phyloP scores from a whole-genome alignment of 2,329 filamentous ascomycete species.

The Aspergillus pseudoviridinutans region DNA sequence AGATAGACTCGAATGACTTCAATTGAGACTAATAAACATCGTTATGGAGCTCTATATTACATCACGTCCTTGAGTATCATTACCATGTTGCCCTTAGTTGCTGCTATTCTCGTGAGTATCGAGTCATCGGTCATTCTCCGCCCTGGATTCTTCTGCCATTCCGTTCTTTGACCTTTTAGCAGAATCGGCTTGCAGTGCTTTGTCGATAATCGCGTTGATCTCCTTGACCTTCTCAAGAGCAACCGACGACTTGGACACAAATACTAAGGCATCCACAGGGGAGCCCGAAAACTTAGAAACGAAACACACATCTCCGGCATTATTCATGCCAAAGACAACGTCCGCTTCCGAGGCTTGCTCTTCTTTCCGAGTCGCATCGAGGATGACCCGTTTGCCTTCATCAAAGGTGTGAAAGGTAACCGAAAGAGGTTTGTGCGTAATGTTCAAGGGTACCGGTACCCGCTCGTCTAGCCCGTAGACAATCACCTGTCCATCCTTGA shows the following conservation, averaged over 20 bases:
- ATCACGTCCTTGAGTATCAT: neutral
- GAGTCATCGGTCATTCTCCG: slow-evolving; percentile 74
- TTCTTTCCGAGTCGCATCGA: slow-evolving; percentile 47
- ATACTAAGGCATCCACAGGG: slow-evolving; percentile 71
- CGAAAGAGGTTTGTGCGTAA: slow-evolving; percentile 89
- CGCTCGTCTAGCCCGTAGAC: slow-evolving; percentile 81
- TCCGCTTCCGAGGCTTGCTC: slow-evolving; percentile 61
- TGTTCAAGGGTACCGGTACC: slow-evolving; percentile 83
- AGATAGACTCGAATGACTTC: neutral
- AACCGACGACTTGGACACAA: slow-evolving; percentile 71
- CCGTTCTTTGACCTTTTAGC: slow-evolving; percentile 61
- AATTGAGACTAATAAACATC: neutral
- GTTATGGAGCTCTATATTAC: slow-evolving; percentile 1
- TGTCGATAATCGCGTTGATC: slow-evolving; percentile 69
- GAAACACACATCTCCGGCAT: slow-evolving; percentile 85
- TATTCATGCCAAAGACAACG: slow-evolving; percentile 77
- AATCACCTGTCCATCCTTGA: slow-evolving; percentile 78
- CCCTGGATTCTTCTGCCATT: slow-evolving; percentile 75
- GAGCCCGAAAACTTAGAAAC: slow-evolving; percentile 85
- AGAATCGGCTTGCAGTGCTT: slow-evolving; percentile 70
- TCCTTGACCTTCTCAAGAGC: slow-evolving; percentile 78
- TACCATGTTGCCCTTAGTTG: neutral
- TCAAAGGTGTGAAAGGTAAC: slow-evolving; percentile 82
- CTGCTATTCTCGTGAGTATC: too few relatives aligned
- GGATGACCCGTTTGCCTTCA: slow-evolving; percentile 40